Percentiles rank a stretch among this genome's conserved stretches.
Evolutionary conservation across 2,329 filamentous ascomycete genomes (phyloP).

Genomic region (Davidsoniella eucalypti): DNA sequence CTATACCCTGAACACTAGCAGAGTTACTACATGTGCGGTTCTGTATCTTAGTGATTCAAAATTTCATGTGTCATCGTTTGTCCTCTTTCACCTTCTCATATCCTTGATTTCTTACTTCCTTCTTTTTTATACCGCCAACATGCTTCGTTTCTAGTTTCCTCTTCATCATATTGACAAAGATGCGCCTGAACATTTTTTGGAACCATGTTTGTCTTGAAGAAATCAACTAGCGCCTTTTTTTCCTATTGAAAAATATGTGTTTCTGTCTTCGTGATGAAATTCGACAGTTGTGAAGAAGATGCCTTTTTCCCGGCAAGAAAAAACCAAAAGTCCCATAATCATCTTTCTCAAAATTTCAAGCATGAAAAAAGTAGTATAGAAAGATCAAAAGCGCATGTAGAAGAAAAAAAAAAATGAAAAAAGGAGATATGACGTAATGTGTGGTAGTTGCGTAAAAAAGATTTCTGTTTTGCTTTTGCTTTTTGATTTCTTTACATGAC

Average conservation of each 20-base stretch:
- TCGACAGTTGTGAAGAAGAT: neutral
- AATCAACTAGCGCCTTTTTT: conserved; percentile 3
- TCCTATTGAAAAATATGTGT: conserved; percentile 2
- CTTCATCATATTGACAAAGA: no score
- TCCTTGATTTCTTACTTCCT: no score
- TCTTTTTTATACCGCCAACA: no score
- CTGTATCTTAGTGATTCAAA: no score
- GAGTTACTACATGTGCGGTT: no score
- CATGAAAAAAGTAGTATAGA: neutral
- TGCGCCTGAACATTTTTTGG: neutral
- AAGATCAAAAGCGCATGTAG: neutral
- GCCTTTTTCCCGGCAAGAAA: conserved; percentile 2
- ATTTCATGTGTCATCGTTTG: no score
- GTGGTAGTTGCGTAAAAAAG: conserved; percentile 12
- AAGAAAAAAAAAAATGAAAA: conserved; percentile 1
- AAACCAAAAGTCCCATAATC: conserved; percentile 1
- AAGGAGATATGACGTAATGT: conserved; percentile 5
- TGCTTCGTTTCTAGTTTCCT: no score
- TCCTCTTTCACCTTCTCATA: no score
- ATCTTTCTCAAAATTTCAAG: no score
- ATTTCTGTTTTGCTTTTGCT: conserved; percentile 18
- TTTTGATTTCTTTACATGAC: conserved; percentile 66
- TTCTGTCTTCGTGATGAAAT: neutral
- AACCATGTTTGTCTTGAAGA: neutral
- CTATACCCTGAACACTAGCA: no score